Evolutionary conservation across 345 rosid species (phyloP), one percentile per base, ranked within the genome.

Genomic region (Salix koriyanagi): DNA sequence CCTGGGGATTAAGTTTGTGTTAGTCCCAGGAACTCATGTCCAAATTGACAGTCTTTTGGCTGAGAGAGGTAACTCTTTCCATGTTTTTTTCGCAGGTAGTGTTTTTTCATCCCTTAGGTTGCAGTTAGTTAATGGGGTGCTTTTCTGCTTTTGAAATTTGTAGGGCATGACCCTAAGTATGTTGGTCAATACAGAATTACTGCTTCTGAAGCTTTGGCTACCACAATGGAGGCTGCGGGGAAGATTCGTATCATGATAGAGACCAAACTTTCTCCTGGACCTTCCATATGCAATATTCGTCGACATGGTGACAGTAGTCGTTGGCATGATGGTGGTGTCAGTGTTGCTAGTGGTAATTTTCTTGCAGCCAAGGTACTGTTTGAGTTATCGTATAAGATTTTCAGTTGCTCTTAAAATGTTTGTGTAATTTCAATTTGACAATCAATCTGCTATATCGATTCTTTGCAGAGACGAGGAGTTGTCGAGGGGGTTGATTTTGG

Each of bases 191-290:
- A 91, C 78, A 91, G 99, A 87, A 88, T 93, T 32, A 93, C 98
- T 23, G 99, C 93, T 73, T 16, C 86, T 13, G 93, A 88, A 79
- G 91, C 98, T 23, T 85, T 96, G 60, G 90, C 88, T 64, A 97
- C 98, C 44, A 93, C 98, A 6, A 91, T 87, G 88, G 98, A 96
- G 88, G 98, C 99, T 21, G 94, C 98, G 14, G 98, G 99, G n/a
- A n/a, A n/a, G n/a, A 93, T 91, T 78, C 92, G 93, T 5, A 79
- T 90, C 78, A 87, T 92, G 93, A 89, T 96, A 64, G 99, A 96
- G 81, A 96, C 99, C 6, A 96, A 96, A 76, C 89, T 96, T 74
- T 96, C 98, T 73, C 99, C 99, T 25, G 97, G 99, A 50, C 99
- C 99, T 82, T 89, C 97, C 61, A 91, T 89, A 78, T 89, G 86